phyloP scores from a whole-genome alignment of 208 protist species.

The Angomonas ambiguus region DNA sequence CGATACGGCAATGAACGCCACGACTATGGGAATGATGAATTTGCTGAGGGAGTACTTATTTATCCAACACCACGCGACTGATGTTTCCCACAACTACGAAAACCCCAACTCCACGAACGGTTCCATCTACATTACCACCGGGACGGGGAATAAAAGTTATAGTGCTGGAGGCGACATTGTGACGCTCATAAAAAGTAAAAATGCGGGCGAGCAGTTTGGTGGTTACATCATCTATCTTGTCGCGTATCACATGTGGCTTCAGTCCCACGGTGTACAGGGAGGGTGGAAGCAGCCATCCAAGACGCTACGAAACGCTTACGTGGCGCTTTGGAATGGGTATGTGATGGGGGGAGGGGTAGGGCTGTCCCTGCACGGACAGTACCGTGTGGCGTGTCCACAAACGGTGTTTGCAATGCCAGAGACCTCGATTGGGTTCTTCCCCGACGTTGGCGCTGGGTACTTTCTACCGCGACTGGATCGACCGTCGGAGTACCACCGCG shows the following conservation, averaged over 20 bases:
- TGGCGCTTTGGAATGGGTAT: conserved; percentile 79
- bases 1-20: conserved; percentile 52
- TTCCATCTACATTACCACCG: neutral
- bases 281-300: neutral
- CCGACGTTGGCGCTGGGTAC: conserved; percentile 70
- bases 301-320: conserved; percentile 37
- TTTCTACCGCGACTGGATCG: conserved; percentile 52
- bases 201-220: neutral
- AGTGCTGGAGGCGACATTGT: neutral
- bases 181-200: neutral
- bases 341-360: conserved; percentile 81
- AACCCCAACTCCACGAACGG: neutral
- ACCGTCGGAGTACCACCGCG: neutral
- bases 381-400: conserved; percentile 74
- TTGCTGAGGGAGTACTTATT: neutral
- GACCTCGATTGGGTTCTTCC: conserved; percentile 72
- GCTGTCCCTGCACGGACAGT: conserved; percentile 58
- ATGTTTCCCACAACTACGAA: neutral
- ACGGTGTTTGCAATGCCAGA: conserved; percentile 86
- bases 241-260: neutral
- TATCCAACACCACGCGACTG: neutral
- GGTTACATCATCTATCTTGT: neutral
- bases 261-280: neutral
- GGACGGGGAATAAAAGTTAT: neutral
- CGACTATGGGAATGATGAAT: conserved; percentile 46